Evolutionary conservation across 371 early-diverging fungal genomes (phyloP).

Genomic region (Nematocida ausubeli): DNA sequence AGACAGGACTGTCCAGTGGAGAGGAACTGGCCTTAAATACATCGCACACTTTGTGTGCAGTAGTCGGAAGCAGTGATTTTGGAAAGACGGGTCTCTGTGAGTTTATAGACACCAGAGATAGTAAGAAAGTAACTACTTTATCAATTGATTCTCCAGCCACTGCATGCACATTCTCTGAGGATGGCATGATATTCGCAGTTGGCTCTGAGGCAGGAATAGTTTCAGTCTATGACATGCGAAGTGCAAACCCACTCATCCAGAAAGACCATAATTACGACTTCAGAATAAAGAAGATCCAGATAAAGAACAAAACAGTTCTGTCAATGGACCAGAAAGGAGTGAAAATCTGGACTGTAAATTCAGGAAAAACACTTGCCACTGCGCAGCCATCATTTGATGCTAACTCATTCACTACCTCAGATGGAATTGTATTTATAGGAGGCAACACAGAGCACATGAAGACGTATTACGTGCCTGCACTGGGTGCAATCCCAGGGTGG

Average conservation of each 20-base stretch:
- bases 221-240: conserved; percentile 83
- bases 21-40: conserved; percentile 73
- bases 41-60: conserved; percentile 81
- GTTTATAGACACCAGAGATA: conserved; percentile 62
- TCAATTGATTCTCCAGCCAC: conserved; percentile 67
- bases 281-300: conserved; percentile 80
- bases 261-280: conserved; percentile 92
- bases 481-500: conserved; percentile 91
- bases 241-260: conserved; percentile 74
- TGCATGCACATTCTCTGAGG: conserved; percentile 74
- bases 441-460: conserved; percentile 87
- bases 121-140: conserved; percentile 56
- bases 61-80: conserved; percentile 72
- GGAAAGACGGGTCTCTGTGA: conserved; percentile 49
- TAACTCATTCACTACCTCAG: conserved; percentile 77
- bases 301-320: conserved; percentile 77
- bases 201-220: conserved; percentile 85
- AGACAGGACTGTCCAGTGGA: conserved; percentile 72
- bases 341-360: conserved; percentile 82
- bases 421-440: conserved; percentile 84
- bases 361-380: conserved; percentile 73
- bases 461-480: conserved; percentile 79
- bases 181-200: conserved; percentile 80
- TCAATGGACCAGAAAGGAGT: conserved; percentile 81
- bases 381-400: conserved; percentile 82